A percentile compares a stretch with the other conserved stretches of the same genome.
These are phyloP conservation scores for Trichoderma sp. DNA, from an alignment of 2,329 filamentous ascomycete species.

Conservation along the genomic window DNA sequence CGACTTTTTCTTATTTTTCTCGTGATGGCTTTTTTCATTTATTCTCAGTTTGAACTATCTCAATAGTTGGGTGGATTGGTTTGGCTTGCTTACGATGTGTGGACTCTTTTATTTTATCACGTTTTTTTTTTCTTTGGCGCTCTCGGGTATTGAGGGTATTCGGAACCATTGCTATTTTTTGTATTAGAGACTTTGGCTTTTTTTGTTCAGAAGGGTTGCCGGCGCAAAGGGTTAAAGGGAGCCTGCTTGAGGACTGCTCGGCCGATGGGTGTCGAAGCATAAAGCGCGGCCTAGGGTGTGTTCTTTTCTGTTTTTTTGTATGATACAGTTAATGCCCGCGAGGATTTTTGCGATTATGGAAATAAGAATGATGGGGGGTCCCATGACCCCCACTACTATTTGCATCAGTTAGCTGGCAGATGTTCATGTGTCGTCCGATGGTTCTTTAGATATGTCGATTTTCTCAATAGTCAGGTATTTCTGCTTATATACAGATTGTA, in stretches of 20 bases:
- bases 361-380: conserved; percentile 12
- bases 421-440: not conserved
- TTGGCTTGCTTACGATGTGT: conserved; percentile 2
- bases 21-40: not conserved
- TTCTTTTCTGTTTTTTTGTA: conserved; percentile 12
- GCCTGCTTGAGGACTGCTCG: conserved; percentile 20
- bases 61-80: not conserved
- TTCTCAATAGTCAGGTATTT: not conserved
- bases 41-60: not conserved
- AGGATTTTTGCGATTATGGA: conserved; percentile 2
- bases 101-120: not conserved
- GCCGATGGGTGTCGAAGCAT: conserved; percentile 13
- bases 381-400: not conserved
- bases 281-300: conserved; percentile 17
- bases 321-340: conserved; percentile 19
- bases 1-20: conserved; percentile 10
- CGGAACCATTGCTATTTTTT: conserved; percentile 8
- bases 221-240: conserved; percentile 13
- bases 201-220: conserved; percentile 13
- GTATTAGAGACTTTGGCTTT: conserved; percentile 10
- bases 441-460: not conserved
- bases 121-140: conserved; percentile 14
- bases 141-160: not conserved
- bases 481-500: not conserved
- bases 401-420: not conserved